Base-by-base conservation (phyloP, 768 basidiomycete genomes). In the Rhodotorula toruloides region DNA sequence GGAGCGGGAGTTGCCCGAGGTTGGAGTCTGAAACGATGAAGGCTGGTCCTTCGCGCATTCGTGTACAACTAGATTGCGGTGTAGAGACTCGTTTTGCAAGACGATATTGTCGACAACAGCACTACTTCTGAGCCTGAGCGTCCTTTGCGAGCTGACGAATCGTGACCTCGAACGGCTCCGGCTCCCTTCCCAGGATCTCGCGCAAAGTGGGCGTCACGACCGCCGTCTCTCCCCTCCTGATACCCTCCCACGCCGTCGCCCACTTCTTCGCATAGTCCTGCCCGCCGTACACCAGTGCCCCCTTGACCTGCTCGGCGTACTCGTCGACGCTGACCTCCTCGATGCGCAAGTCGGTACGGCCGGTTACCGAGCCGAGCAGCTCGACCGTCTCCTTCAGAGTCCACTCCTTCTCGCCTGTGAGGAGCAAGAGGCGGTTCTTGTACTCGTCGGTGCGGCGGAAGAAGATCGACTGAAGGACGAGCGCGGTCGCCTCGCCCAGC, bases 1-100 rank as follows among this genome's bases (percentile, higher is more conserved):
- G 73, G 85, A 86, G 70, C 81, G 91, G 75, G 90, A 93, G 77
- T 77, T 92, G 60, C 90, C 90, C n/a, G 91, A 92, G n/a, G 73
- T 19, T n/a, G n/a, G 25, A n/a, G n/a, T n/a, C n/a, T n/a, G n/a
- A n/a, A n/a, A n/a, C n/a, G n/a, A n/a, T n/a, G n/a, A n/a, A n/a
- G n/a, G n/a, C n/a, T n/a, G n/a, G n/a, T n/a, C n/a, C n/a, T n/a
- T n/a, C n/a, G n/a, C n/a, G n/a, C n/a, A n/a, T n/a, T n/a, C n/a
- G n/a, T n/a, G n/a, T n/a, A n/a, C n/a, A n/a, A n/a, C n/a, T n/a
- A n/a, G n/a, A n/a, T n/a, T n/a, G n/a, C n/a, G n/a, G n/a, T n/a
- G n/a, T n/a, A n/a, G n/a, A n/a, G n/a, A n/a, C n/a, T 40, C 40
- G 40, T 40, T 40, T 40, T 40, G 40, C 19, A 40, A 19, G 12